A percentile compares a stretch with the other conserved stretches of the same genome.
Conservation (phyloP, 1,284 basidiomycete species). For the Porphyrellus sp. region DNA sequence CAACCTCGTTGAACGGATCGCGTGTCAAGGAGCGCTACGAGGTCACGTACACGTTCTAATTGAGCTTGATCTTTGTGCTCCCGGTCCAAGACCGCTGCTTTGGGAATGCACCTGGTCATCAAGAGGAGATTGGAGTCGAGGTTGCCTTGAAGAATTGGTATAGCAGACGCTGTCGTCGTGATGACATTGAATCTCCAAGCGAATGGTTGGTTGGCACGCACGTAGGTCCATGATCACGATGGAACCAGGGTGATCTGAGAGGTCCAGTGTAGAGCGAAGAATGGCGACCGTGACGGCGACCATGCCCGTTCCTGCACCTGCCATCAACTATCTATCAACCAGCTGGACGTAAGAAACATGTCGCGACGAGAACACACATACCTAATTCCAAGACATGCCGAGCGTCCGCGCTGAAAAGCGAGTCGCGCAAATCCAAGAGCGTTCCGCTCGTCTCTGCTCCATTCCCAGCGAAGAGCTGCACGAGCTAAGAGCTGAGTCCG, state of each 20-base stretch:
- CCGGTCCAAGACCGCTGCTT: constrained; percentile 70
- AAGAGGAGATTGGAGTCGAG: constrained; percentile 49
- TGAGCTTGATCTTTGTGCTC: constrained; percentile 49
- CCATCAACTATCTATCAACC: background rate
- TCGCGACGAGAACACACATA: constrained; percentile 24
- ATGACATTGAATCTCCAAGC: background rate
- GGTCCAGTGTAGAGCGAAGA: constrained; percentile 39
- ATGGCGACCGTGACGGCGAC: constrained; percentile 67
- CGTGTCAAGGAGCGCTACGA: no score
- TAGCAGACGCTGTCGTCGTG: constrained; percentile 61
- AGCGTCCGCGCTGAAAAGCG: constrained; percentile 40
- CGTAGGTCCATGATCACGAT: constrained; percentile 75
- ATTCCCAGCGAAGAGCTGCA: constrained; percentile 31
- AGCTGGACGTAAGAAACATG: background rate
- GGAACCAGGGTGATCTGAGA: constrained; percentile 32
- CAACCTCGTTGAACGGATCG: background rate
- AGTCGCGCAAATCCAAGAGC: constrained; percentile 26
- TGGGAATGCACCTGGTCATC: constrained; percentile 33
- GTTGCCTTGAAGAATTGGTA: constrained; percentile 74
- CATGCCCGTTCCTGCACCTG: constrained; percentile 81
- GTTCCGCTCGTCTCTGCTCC: background rate
- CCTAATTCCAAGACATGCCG: constrained; percentile 66
- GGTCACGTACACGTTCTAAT: no score
- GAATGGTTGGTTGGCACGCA: constrained; percentile 35
- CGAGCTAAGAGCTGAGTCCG: constrained; percentile 74